Base-by-base conservation (phyloP, 1,284 basidiomycete genomes). In the Boletus subluridellus region DNA sequence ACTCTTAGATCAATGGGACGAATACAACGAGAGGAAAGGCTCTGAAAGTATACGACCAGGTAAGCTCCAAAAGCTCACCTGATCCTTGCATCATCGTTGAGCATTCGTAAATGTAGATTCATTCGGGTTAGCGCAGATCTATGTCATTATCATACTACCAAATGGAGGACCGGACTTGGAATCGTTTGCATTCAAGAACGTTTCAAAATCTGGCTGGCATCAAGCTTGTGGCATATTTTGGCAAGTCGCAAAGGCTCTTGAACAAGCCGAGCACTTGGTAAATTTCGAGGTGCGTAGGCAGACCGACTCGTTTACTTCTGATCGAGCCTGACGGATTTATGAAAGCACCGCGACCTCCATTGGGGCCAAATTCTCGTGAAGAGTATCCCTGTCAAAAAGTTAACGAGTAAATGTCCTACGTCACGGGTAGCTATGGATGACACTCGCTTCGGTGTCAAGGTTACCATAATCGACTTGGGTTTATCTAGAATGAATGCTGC, bases 311-410 rank as follows among this genome's bases (percentile, higher is more conserved):
- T 39, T 37, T 48, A n/a, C n/a, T 42, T 17, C 26, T 39, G 21
- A 37, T 48, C 11, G 37, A 42, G n/a, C 30, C 49, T 71, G 49
- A 66, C 32, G 47, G 21, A 17, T 35, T 42, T 46, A 4, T 48
- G 44, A 35, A 69, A 97, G 92, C 97, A 99, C 74, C 93, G 96
- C 21, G 96, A 99, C 73, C 81, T 99, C 38, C 96, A 99, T 69
- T 94, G 94, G 86, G 96, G 96, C n/a, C 97, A 99, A 73, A 90
- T 99, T 51, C 82, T 99, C 11, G 85, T 99, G 49, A 86, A 85
- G 65, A 79, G 82, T 56, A 48, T 79, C 15, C 69, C 78, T n/a
- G 56, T 65, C 41, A 65, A 63, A 53, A 72, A 53, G 45, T 37
- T 64, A 54, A 34, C 54, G 57, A 46, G 64, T 62, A 63, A 74